phyloP scores from a whole-genome alignment of 768 basidiomycete species.

The Pholiota microspora region DNA sequence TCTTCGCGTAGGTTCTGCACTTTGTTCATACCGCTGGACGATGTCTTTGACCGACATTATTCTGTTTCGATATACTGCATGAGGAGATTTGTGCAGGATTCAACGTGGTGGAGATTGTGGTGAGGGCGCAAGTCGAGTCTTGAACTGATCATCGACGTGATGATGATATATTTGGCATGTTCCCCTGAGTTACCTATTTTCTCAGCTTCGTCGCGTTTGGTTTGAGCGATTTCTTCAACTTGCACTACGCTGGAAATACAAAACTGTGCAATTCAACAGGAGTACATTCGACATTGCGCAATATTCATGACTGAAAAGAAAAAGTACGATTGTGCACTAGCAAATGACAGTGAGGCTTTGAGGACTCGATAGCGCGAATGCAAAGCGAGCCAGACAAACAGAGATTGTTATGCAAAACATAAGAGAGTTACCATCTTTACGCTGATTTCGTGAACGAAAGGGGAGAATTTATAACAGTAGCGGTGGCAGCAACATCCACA shows the following conservation, averaged over 20 bases:
- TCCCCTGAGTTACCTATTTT: neutral
- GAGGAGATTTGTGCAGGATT: neutral
- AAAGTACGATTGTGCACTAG: too few relatives aligned
- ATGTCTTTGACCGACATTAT: constrained; percentile 35
- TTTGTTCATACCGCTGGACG: constrained; percentile 29
- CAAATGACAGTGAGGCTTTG: too few relatives aligned
- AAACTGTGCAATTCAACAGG: too few relatives aligned
- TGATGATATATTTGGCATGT: neutral
- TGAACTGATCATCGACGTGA: neutral
- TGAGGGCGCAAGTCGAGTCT: neutral
- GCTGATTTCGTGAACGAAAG: neutral
- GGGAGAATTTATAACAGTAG: neutral
- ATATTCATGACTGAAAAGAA: too few relatives aligned
- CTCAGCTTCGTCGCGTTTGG: too few relatives aligned
- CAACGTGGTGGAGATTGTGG: neutral
- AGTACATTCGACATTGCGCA: too few relatives aligned
- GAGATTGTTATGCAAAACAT: neutral
- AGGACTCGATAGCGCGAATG: too few relatives aligned
- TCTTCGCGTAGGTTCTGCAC: neutral
- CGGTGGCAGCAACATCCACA: neutral
- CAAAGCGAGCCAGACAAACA: too few relatives aligned
- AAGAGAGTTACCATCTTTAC: neutral
- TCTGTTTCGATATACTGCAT: constrained; percentile 14
- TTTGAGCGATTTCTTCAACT: too few relatives aligned
- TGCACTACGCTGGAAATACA: too few relatives aligned